Evolutionary conservation across 1,284 basidiomycete genomes (phyloP).

Genomic region (Leccinum pachyderme): DNA sequence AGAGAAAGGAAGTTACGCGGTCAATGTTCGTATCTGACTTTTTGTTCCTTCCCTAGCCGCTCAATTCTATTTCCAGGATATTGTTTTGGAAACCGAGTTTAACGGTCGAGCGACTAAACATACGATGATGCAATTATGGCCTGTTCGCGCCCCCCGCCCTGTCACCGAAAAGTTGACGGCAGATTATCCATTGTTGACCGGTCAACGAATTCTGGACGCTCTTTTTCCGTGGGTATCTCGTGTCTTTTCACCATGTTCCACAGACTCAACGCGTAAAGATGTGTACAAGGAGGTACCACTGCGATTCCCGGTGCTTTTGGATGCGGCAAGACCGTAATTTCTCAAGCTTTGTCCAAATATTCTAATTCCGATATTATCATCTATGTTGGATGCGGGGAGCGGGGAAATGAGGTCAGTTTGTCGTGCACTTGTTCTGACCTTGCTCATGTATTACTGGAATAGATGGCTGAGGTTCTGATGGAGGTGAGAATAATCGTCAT

Average conservation of each 20-base stretch:
- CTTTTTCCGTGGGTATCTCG: constrained; percentile 80
- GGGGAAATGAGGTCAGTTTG: constrained; percentile 76
- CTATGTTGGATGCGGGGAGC: constrained; percentile 97
- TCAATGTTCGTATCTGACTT: constrained; percentile 62
- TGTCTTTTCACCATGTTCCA: background rate
- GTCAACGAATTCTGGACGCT: constrained; percentile 96
- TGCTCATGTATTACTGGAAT: constrained; percentile 7
- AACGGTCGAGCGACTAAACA: constrained; percentile 93
- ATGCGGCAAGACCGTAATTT: constrained; percentile 97
- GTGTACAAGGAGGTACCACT: constrained; percentile 98
- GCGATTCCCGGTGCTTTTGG: constrained; percentile 99
- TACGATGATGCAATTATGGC: constrained; percentile 98
- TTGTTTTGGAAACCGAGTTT: constrained; percentile 97
- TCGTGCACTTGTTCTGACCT: background rate
- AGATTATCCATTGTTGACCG: constrained; percentile 90
- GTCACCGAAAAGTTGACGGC: constrained; percentile 94
- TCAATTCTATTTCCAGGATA: constrained; percentile 56
- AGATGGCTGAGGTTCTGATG: constrained; percentile 99
- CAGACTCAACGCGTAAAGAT: constrained; percentile 43
- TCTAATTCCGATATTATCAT: constrained; percentile 99
- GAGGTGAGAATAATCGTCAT: constrained; percentile 51
- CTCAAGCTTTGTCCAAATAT: constrained; percentile 96
- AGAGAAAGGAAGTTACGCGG: constrained; percentile 92
- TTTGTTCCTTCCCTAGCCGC: background rate
- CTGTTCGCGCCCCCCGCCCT: constrained; percentile 96